Base-by-base conservation (phyloP, 2,329 filamentous ascomycete species). In the Harringtonia lauricola region DNA sequence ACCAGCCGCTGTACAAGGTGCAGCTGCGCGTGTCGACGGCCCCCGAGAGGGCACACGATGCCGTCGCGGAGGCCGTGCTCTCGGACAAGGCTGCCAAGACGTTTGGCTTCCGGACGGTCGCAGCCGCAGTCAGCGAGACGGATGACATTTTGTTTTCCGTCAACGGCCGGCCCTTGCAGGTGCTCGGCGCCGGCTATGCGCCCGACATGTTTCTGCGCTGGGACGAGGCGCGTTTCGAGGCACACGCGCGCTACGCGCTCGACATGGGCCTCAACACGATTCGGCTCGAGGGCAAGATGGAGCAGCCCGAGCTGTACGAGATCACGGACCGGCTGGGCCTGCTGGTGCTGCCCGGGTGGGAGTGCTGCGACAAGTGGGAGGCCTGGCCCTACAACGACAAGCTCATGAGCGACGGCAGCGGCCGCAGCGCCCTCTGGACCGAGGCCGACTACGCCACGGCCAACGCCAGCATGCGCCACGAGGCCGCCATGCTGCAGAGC, bases 341-440 rank as follows among this genome's bases (percentile, higher is more conserved):
- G 30, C 79, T 82, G 74, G 57, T 81, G 0, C 61, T 82, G 31
- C 62, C 75, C 0, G 78, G 78, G 0, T 82, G 76, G 76, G 76
- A 81, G 47, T 82, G 78, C 56, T 82, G 78, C 54, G 73, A 81
- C 51, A 81, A 81, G 54, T 82, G 78, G 78, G 78, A 82, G 52
- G 72, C 69, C 0, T 82, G 76, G 76, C 56, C 52, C 39, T 79
- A 80, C 55, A 81, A 81, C 50, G 55, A 71, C 13, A 70, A 81
- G 39, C 49, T 71, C n/a, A n/a, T n/a, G n/a, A n/a, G n/a, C n/a
- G n/a, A n/a, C n/a, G n/a, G n/a, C n/a, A n/a, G n/a, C n/a, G n/a
- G 8, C 47, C 59, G 8, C 57, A 64, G 38, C 58, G 53, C 57
- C 0, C 35, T 57, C 8, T 81, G 76, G 74, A 59, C 55, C 1